Evolutionary conservation across 805 yeast species (phyloP).

Genomic region (Teunomyces panamensis): DNA sequence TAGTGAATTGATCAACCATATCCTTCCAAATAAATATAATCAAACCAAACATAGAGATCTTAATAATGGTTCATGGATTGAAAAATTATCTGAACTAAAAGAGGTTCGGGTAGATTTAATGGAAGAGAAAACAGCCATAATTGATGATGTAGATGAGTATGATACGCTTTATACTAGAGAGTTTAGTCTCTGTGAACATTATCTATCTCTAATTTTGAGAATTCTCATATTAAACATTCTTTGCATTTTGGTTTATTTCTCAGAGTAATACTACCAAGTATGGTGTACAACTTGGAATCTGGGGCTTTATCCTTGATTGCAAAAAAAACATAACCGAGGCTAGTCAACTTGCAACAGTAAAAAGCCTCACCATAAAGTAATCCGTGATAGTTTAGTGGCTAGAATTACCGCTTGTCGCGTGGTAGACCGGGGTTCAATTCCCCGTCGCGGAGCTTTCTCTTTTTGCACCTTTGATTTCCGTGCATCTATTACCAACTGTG

Average conservation of each 20-base stretch:
- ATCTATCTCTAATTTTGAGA: background rate
- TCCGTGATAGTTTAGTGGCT: constrained; percentile 1
- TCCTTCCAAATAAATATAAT: background rate
- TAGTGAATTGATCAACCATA: constrained; percentile 4
- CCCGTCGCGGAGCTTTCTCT: background rate
- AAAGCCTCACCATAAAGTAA: background rate
- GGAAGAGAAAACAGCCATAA: constrained; percentile 24
- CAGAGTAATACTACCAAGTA: no score
- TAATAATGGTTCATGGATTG: constrained; percentile 13
- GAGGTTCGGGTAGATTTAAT: constrained; percentile 25
- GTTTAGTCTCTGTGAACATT: background rate
- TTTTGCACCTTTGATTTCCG: background rate
- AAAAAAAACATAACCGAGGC: no score
- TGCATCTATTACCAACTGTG: no score
- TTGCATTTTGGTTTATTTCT: no score
- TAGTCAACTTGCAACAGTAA: no score
- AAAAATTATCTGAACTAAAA: constrained; percentile 22
- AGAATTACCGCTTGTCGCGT: constrained; percentile 1
- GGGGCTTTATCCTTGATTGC: no score
- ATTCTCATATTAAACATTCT: background rate
- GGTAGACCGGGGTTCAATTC: constrained; percentile 1
- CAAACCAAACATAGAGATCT: constrained; percentile 5
- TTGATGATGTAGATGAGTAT: constrained; percentile 13
- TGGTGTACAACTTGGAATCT: no score
- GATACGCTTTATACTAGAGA: background rate